A percentile compares a stretch with the other conserved stretches of the same genome.
Conservation (phyloP, 441 rosid genomes). For the Omphalea diandra region DNA sequence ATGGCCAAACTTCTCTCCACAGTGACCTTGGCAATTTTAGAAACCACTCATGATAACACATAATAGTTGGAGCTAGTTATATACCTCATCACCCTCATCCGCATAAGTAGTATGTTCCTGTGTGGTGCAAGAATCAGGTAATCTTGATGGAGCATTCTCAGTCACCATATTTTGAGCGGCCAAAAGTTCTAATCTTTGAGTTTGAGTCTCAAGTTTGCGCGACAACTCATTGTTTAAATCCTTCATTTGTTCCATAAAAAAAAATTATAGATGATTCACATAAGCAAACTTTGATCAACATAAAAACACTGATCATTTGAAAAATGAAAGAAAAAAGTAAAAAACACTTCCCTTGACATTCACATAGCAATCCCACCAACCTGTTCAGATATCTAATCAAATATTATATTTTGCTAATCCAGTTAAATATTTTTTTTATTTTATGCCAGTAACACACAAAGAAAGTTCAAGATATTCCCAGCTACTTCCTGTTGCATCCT, state of each 20-base stretch:
- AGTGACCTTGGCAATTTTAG: background rate
- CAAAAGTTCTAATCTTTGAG: constrained; percentile 91
- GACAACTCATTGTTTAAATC: constrained; percentile 83
- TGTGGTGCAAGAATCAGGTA: constrained; percentile 42
- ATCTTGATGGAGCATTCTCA: constrained; percentile 51
- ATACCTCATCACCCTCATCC: constrained; percentile 99
- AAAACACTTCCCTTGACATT: background rate
- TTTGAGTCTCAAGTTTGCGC: constrained; percentile 83
- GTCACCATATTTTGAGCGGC: constrained; percentile 77
- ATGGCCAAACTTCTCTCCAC: background rate
- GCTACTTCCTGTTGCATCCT: too few relatives aligned
- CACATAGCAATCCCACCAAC: background rate
- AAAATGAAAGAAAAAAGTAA: background rate
- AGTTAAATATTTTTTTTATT: background rate
- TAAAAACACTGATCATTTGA: background rate
- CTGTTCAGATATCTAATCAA: background rate
- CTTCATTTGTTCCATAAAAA: constrained; percentile 44
- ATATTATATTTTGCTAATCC: background rate
- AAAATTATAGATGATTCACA: background rate
- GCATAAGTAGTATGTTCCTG: constrained; percentile 71
- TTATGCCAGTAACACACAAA: background rate
- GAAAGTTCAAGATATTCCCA: background rate
- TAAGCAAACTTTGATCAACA: constrained; percentile 3
- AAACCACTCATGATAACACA: background rate
- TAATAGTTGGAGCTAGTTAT: background rate